phyloP scores from a whole-genome alignment of 768 basidiomycete genomes.

The Hirschioporus abietinus region DNA sequence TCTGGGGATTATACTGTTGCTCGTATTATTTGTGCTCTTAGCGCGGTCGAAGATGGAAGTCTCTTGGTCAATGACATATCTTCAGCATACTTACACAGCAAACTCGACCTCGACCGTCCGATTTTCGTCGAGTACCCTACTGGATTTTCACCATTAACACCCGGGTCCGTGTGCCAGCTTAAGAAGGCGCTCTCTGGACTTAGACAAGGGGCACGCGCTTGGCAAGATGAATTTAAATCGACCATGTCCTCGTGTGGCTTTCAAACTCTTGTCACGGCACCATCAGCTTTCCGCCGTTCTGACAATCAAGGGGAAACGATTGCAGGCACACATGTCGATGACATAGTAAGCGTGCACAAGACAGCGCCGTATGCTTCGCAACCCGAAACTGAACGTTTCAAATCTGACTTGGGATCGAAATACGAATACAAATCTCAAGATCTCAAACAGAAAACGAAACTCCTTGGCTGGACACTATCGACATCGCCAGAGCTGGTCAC shows the following conservation, averaged over 20 bases:
- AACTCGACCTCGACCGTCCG: neutral
- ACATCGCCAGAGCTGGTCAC: conserved; percentile 25
- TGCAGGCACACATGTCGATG: conserved; percentile 31
- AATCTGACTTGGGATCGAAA: conserved; percentile 19
- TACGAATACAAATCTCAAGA: conserved; percentile 28
- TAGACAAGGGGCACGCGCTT: conserved; percentile 29
- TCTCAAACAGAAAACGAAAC: conserved; percentile 25
- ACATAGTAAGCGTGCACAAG: conserved; percentile 29
- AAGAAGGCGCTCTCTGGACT: conserved; percentile 30
- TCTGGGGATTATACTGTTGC: neutral
- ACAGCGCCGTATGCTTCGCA: conserved; percentile 15
- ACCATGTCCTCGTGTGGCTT: conserved; percentile 28
- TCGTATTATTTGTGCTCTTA: conserved; percentile 30
- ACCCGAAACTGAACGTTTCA: conserved; percentile 17
- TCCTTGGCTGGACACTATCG: conserved; percentile 29
- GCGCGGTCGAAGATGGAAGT: conserved; percentile 29
- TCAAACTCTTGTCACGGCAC: conserved; percentile 22
- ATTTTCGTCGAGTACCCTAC: conserved; percentile 16
- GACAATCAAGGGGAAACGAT: conserved; percentile 19
- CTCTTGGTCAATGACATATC: conserved; percentile 36
- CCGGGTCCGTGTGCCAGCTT: conserved; percentile 15
- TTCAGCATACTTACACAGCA: conserved; percentile 33
- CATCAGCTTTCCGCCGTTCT: conserved; percentile 26
- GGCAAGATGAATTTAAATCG: conserved; percentile 29
- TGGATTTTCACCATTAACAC: neutral